Percentiles rank a stretch among this genome's conserved stretches.
phyloP scores from a whole-genome alignment of 352 stramenopile genomes.

The Phytopythium litorale region DNA sequence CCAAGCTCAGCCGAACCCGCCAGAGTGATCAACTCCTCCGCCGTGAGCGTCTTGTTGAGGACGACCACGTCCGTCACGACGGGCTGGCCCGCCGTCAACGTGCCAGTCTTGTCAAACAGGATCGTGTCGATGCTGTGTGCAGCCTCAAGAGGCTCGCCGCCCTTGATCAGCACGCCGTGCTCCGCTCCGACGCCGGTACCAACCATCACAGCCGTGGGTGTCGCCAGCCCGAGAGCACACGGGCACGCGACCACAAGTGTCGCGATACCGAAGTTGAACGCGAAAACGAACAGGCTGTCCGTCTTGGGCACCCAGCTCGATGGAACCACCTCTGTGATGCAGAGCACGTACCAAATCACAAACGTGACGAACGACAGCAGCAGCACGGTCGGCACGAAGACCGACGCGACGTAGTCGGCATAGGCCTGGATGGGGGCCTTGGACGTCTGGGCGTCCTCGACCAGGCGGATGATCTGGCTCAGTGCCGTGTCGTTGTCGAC shows the following conservation, averaged over 20 bases:
- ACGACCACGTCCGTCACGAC: constrained; percentile 85
- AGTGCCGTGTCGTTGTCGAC: constrained; percentile 93
- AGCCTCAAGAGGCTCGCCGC: constrained; percentile 91
- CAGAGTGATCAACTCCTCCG: constrained; percentile 85
- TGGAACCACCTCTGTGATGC: constrained; percentile 52
- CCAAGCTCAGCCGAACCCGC: constrained; percentile 90
- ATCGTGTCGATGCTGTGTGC: constrained; percentile 93
- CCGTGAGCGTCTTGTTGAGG: constrained; percentile 64
- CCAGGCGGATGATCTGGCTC: constrained; percentile 97
- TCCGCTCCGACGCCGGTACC: constrained; percentile 96
- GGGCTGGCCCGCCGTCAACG: constrained; percentile 93
- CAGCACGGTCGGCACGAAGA: constrained; percentile 96
- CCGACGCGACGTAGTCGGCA: constrained; percentile 93
- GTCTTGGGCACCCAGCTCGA: constrained; percentile 60
- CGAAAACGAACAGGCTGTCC: constrained; percentile 89
- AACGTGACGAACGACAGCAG: constrained; percentile 93
- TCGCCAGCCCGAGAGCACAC: constrained; percentile 97
- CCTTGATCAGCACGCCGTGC: constrained; percentile 98
- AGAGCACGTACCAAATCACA: constrained; percentile 91
- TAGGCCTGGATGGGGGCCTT: constrained; percentile 98
- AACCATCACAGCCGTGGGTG: constrained; percentile 98
- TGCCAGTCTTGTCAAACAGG: constrained; percentile 99
- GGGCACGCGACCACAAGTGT: constrained; percentile 98
- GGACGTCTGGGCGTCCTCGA: constrained; percentile 97
- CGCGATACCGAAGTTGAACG: constrained; percentile 97